Base-by-base conservation (phyloP, 1,139 yeast genomes). In the Arxiozyma slooffiae region DNA sequence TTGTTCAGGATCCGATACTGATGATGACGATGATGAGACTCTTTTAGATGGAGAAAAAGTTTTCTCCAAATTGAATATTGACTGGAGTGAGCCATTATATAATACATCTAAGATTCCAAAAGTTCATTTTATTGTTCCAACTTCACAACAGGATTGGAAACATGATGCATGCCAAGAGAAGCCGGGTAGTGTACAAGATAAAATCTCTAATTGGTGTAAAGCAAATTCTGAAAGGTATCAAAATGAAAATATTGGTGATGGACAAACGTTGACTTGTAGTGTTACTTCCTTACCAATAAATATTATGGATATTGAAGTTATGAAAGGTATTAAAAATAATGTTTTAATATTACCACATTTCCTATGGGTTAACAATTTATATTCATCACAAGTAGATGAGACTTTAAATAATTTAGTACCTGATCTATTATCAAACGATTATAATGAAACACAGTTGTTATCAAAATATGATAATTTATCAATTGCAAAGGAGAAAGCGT, bases 61-160 rank as follows among this genome's bases (percentile, higher is more conserved):
- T 5, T 62, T 59, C 39, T 52, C 53, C 18, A 61, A 57, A 53
- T 49, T 87, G 54, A 75, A 75, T 54, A 69, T 83, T 38, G 82
- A 81, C 8, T 67, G 68, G 9, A 78, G 70, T 8, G 67, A 71
- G 30, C 75, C 80, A 7, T 72, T 92, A 38, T 88, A 85, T 79
- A 81, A 85, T 51, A 74, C 89, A 3, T 81, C 95, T 0, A 76
- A 76, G 56, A 81, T 85, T 2, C 81, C 80, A 52, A 83, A 81
- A 7, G 62, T 84, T 22, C 97, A 90, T 58, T 71, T 88, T 36
- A 68, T 89, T 20, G 81, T 90, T 0, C 82, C 96, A 1, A 88
- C 97, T 0, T 95, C 94, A 16, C 81, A 82, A 58, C 66, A 78
- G 1, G 96, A 92, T 67, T 92, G 98, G 97, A 71, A 69, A 7